phyloP scores from a whole-genome alignment of 352 stramenopile species.

The Phytophthora palmivora region DNA sequence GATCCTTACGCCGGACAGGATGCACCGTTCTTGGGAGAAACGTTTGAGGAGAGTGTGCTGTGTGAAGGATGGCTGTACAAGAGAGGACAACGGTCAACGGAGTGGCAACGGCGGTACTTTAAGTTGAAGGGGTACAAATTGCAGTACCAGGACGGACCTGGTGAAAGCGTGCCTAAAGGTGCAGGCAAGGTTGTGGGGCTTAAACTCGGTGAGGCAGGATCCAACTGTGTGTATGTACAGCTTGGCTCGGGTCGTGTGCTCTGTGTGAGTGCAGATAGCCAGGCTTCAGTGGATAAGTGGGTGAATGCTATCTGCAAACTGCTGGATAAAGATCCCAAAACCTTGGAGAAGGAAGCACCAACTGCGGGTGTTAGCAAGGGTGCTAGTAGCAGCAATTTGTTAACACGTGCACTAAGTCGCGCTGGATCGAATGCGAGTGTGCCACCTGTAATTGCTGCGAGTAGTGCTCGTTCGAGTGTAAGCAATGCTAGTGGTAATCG shows the following conservation, averaged over 20 bases:
- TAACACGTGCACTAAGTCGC: constrained; percentile 42
- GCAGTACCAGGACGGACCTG: constrained; percentile 70
- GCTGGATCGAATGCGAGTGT: constrained; percentile 35
- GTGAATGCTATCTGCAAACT: constrained; percentile 61
- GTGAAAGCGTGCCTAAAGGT: constrained; percentile 63
- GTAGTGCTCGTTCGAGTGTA: constrained; percentile 18
- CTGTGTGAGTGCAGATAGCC: constrained; percentile 66
- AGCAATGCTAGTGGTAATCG: constrained; percentile 7
- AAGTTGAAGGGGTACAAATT: constrained; percentile 66
- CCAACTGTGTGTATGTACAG: constrained; percentile 72
- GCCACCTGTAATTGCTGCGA: constrained; percentile 18
- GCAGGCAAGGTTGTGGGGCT: constrained; percentile 69
- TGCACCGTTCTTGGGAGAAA: constrained; percentile 69
- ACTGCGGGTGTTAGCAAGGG: constrained; percentile 7
- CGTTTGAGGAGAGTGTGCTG: constrained; percentile 52
- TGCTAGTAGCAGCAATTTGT: constrained; percentile 27
- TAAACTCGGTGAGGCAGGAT: constrained; percentile 51
- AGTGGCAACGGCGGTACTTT: constrained; percentile 82
- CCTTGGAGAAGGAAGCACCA: constrained; percentile 29
- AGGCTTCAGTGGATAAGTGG: constrained; percentile 69
- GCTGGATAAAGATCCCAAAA: constrained; percentile 51
- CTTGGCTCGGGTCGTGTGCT: constrained; percentile 67
- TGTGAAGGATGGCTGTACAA: constrained; percentile 85
- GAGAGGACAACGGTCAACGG: constrained; percentile 58
- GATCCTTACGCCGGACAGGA: constrained; percentile 64